These are phyloP conservation scores for Teratosphaeria pseudoeucalypti DNA, from an alignment of 2,329 filamentous ascomycete species.

Conservation along the genomic window DNA sequence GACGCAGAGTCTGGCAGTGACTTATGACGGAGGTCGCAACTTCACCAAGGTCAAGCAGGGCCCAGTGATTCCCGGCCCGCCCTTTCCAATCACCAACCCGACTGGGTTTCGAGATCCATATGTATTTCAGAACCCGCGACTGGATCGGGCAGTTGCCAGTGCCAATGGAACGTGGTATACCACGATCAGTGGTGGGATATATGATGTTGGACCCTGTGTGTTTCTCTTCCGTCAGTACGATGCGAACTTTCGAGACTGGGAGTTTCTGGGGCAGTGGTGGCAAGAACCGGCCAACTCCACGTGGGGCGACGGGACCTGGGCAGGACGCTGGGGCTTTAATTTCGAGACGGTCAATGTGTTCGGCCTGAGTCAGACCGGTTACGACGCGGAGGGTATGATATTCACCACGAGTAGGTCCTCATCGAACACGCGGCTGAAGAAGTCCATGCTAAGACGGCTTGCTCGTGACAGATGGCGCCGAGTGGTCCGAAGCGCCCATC, in stretches of 20 bases:
- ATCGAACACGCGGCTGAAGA: background rate
- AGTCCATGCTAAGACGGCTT: slow-evolving; percentile 15
- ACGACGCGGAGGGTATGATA: background rate
- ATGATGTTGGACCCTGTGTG: slow-evolving; percentile 28
- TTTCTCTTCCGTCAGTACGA: slow-evolving; percentile 33
- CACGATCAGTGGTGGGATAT: slow-evolving; percentile 28
- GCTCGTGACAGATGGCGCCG: slow-evolving; percentile 33
- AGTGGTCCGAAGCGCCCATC: slow-evolving; percentile 32
- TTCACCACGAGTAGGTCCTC: background rate
- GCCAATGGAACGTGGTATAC: slow-evolving; percentile 29
- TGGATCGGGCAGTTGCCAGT: slow-evolving; percentile 28
- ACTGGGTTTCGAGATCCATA: slow-evolving; percentile 37
- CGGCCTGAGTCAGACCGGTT: slow-evolving; percentile 15
- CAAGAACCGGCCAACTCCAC: slow-evolving; percentile 23
- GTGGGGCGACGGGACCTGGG: slow-evolving; percentile 15
- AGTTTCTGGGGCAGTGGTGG: slow-evolving; percentile 31
- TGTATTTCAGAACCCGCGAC: slow-evolving; percentile 30
- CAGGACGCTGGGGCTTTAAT: slow-evolving; percentile 28
- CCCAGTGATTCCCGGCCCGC: slow-evolving; percentile 30
- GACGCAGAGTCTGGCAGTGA: slow-evolving; percentile 34
- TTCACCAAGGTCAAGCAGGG: slow-evolving; percentile 31
- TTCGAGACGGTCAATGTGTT: slow-evolving; percentile 38
- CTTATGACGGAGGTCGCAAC: slow-evolving; percentile 22
- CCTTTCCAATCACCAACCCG: slow-evolving; percentile 29
- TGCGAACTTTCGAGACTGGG: slow-evolving; percentile 29